Evolutionary conservation across 139 green algal species (phyloP).

Genomic region (Coelastrella sp.): DNA sequence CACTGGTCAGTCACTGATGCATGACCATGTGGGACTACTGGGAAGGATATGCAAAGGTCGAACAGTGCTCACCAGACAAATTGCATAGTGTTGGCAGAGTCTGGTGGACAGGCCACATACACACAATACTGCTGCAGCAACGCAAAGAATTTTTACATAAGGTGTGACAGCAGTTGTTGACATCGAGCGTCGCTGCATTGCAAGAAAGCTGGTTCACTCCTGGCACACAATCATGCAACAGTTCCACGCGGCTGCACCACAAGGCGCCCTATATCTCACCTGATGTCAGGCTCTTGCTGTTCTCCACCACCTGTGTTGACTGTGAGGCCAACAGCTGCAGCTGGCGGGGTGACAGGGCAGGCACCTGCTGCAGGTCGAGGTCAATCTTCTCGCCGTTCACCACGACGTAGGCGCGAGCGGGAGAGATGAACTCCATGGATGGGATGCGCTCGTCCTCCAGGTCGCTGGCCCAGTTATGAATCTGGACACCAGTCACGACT

Average conservation of each 20-base stretch:
- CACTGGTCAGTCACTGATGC: neutral
- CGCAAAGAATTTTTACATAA: too few species aligned
- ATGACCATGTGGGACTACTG: too few species aligned
- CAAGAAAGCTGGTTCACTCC: too few species aligned
- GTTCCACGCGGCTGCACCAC: neutral
- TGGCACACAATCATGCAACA: too few species aligned
- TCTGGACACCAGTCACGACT: conserved; percentile 88
- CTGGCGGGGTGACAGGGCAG: conserved; percentile 62
- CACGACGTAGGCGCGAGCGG: conserved; percentile 79
- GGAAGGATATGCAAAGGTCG: too few species aligned
- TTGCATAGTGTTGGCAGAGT: too few species aligned
- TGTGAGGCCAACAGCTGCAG: conserved; percentile 56
- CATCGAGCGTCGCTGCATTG: too few species aligned
- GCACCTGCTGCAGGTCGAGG: conserved; percentile 76
- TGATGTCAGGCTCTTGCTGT: conserved; percentile 55
- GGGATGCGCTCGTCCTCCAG: conserved; percentile 60
- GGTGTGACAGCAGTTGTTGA: too few species aligned
- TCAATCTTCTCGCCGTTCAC: conserved; percentile 80
- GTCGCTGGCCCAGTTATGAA: conserved; percentile 86
- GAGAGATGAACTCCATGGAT: conserved; percentile 81
- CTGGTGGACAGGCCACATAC: too few species aligned
- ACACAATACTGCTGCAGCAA: too few species aligned
- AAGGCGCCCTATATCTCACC: neutral
- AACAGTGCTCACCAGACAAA: too few species aligned
- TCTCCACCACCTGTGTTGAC: conserved; percentile 39